Evolutionary conservation across 1,139 yeast species (phyloP), one percentile per base, ranked within the genome.

Genomic region (Yamadazyma oceani): DNA sequence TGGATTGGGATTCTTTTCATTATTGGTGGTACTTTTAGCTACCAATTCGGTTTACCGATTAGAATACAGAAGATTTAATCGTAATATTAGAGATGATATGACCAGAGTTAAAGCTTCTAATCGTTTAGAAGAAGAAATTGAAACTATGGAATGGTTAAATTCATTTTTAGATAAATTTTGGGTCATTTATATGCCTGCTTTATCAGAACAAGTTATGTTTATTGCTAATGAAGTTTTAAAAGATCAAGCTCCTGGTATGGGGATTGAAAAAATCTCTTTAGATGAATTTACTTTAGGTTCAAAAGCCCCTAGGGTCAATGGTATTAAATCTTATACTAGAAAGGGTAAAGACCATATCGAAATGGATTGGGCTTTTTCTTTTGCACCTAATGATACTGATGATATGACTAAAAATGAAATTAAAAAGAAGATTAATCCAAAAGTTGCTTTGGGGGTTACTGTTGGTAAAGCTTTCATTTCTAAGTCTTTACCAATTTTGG

Each of bases 121-220:
- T 53, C 66, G 80, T 32, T 64, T 85, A 46, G 85, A 80, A 42
- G 71, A 74, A 36, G 76, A 73, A 50, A 59, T 73, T 43, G 95
- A 85, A 62, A 80, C 88, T 8, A 83, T 85, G 79, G 80, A 80
- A 46, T 85, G 95, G 95, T 60, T 85, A 52, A 85, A 85, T 53
- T 76, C 82, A 17, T 84, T 85, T 51, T 60, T 85, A 58, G 81
- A 81, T 35, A 85, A 85, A 58, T 84, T 85, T 54, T 85, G 95
- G 95, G 85, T 83, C 40, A 83, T 85, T 46, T 85, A 85, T 51
- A 85, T 85, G 95, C 92, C 92, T 29, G 87, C 86, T 0, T 66
- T 85, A 39, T 81, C 88, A n/a, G 86, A 83, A 51, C 80, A 78
- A 58, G 92, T 85, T 21, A 73, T 79, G 62, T 75, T 72, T 37